Conservation (phyloP, 1,284 basidiomycete genomes). For the Schizopora paradoxa region DNA sequence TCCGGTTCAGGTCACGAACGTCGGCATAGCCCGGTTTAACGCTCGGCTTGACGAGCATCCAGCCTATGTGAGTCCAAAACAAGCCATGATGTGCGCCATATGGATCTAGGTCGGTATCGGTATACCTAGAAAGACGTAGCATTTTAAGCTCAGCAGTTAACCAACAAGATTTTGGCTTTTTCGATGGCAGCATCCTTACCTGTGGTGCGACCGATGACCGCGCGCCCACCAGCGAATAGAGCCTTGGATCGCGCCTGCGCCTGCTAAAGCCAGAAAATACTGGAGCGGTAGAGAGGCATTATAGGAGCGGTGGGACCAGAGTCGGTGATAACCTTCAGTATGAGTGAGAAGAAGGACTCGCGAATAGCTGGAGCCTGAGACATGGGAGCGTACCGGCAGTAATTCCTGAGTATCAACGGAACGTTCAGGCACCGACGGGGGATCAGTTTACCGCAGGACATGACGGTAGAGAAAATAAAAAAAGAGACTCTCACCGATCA, state of each 20-base stretch:
- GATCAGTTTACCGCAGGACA: no score
- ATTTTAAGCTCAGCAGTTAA: not conserved
- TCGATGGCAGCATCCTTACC: constrained; percentile 25
- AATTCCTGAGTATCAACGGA: constrained; percentile 36
- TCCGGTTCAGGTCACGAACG: constrained; percentile 72
- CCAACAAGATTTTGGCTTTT: not conserved
- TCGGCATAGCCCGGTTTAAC: constrained; percentile 76
- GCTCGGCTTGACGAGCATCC: constrained; percentile 83
- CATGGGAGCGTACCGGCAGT: constrained; percentile 46
- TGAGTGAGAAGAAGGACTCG: not conserved
- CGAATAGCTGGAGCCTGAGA: not conserved
- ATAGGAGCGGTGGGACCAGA: constrained; percentile 90
- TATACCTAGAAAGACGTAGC: constrained; percentile 37
- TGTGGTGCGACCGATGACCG: constrained; percentile 85
- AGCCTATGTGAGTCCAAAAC: constrained; percentile 83
- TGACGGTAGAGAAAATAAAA: constrained; percentile 16
- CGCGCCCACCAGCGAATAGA: constrained; percentile 93
- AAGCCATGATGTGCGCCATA: constrained; percentile 82
- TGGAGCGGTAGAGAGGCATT: constrained; percentile 75
- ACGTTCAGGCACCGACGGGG: constrained; percentile 10
- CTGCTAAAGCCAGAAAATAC: constrained; percentile 69
- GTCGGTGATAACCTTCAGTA: constrained; percentile 73
- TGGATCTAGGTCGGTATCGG: constrained; percentile 88
- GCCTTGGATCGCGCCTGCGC: constrained; percentile 84
- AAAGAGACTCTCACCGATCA: constrained; percentile 43